Conservation (phyloP, 371 early-diverging fungal genomes). For the Mucor plumbeus region DNA sequence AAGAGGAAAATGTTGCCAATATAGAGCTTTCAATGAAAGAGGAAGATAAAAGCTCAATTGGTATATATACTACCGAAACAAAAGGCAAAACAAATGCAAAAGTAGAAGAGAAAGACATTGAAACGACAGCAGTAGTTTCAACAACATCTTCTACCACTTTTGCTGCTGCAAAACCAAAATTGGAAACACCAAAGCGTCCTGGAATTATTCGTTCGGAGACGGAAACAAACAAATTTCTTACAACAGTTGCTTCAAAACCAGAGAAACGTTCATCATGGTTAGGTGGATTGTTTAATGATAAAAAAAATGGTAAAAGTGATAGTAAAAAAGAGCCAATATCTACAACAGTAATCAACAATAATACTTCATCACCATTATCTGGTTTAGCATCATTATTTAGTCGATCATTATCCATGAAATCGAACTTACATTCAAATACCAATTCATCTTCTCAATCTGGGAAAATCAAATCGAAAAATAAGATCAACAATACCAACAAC, state of each 20-base stretch:
- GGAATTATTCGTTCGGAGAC: constrained; percentile 14
- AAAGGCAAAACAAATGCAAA: no score
- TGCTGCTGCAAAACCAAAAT: background rate
- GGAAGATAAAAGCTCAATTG: background rate
- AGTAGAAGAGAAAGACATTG: background rate
- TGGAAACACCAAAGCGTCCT: constrained; percentile 14
- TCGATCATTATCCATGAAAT: constrained; percentile 34
- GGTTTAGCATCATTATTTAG: constrained; percentile 35
- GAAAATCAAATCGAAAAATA: background rate
- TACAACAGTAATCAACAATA: constrained; percentile 8
- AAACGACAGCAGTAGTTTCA: no score
- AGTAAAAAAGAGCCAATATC: constrained; percentile 1
- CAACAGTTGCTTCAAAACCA: background rate
- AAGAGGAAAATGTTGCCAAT: background rate
- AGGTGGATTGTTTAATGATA: constrained; percentile 26
- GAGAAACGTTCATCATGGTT: constrained; percentile 39
- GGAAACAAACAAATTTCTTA: background rate
- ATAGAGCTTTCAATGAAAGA: background rate
- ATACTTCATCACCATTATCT: constrained; percentile 19
- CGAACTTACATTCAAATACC: constrained; percentile 3
- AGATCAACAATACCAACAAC: background rate
- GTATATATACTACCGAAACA: no score
- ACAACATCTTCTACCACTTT: background rate
- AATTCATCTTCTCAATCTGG: background rate
- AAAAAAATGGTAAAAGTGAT: constrained; percentile 10